A percentile compares a stretch with the other conserved stretches of the same genome.
phyloP scores from a whole-genome alignment of 768 basidiomycete genomes.

The Agrocybe praecox region DNA sequence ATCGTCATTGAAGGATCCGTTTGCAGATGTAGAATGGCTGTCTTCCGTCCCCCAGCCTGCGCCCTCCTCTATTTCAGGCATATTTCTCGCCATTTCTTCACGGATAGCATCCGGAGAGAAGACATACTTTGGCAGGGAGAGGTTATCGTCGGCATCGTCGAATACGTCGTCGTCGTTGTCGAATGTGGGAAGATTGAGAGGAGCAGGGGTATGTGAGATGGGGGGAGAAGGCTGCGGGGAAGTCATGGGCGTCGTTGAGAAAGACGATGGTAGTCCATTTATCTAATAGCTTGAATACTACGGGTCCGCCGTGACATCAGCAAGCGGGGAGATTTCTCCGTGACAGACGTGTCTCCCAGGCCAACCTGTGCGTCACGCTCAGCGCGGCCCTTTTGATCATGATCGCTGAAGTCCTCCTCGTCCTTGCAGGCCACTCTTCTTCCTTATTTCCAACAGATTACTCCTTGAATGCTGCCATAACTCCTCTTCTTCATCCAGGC shows the following conservation, averaged over 20 bases:
- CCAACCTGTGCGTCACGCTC: slow-evolving; percentile 4
- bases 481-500: slow-evolving; percentile 82
- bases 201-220: slow-evolving; percentile 11
- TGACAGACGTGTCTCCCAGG: slow-evolving; percentile 14
- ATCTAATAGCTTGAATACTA: background rate
- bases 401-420: slow-evolving; percentile 88
- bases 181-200: slow-evolving; percentile 15
- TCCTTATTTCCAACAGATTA: slow-evolving; percentile 73
- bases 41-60: slow-evolving; percentile 26
- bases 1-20: slow-evolving; percentile 29
- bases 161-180: slow-evolving; percentile 67
- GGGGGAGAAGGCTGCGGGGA: slow-evolving; percentile 1
- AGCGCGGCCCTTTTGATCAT: slow-evolving; percentile 44
- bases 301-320: slow-evolving; percentile 3
- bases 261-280: slow-evolving; percentile 6
- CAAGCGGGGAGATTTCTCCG: background rate
- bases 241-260: slow-evolving; percentile 7
- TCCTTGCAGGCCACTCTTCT: slow-evolving; percentile 87
- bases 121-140: slow-evolving; percentile 35
- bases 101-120: slow-evolving; percentile 68
- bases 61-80: slow-evolving; percentile 34
- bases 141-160: slow-evolving; percentile 54
- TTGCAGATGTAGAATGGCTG: slow-evolving; percentile 29
- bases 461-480: slow-evolving; percentile 62
- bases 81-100: slow-evolving; percentile 57